Conservation (phyloP, 495 filamentous ascomycete species). For the Talaromyces wortmannii region DNA sequence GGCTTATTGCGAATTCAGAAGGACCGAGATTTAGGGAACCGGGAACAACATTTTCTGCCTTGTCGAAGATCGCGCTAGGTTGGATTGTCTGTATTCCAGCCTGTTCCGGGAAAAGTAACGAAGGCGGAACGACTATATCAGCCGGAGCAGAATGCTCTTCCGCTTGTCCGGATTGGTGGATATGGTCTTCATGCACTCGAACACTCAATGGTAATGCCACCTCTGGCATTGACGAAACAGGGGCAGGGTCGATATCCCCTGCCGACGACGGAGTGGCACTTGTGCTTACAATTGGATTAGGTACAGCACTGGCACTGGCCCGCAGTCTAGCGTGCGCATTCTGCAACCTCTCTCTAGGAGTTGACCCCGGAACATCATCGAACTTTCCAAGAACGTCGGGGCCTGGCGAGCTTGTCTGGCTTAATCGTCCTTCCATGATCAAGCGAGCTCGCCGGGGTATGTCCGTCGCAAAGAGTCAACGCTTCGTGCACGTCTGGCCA, state of each 20-base stretch:
- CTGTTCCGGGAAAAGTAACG: constrained; percentile 4
- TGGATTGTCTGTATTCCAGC: constrained; percentile 31
- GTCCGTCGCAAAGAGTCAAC: no score
- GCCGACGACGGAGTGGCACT: constrained; percentile 34
- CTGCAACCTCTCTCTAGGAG: constrained; percentile 22
- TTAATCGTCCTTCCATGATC: neutral
- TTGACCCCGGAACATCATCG: constrained; percentile 19
- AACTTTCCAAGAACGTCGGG: constrained; percentile 20
- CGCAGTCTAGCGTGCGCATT: constrained; percentile 20
- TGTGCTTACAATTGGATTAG: constrained; percentile 9
- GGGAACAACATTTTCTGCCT: constrained; percentile 18
- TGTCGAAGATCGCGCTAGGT: constrained; percentile 32
- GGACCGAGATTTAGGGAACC: constrained; percentile 36
- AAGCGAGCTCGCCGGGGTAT: neutral
- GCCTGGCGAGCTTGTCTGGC: constrained; percentile 2
- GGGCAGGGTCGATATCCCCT: constrained; percentile 32
- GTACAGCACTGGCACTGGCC: constrained; percentile 3
- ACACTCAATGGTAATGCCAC: constrained; percentile 30
- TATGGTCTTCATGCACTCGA: constrained; percentile 20
- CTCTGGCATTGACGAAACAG: constrained; percentile 20
- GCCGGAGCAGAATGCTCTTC: constrained; percentile 16
- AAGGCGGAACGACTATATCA: constrained; percentile 1
- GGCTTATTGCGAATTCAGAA: constrained; percentile 34
- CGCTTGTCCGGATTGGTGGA: constrained; percentile 7
- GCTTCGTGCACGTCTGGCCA: no score